Percentiles rank a stretch among this genome's conserved stretches.
Conservation (phyloP, 139 green algal species). For the Picochlorum sp. region DNA sequence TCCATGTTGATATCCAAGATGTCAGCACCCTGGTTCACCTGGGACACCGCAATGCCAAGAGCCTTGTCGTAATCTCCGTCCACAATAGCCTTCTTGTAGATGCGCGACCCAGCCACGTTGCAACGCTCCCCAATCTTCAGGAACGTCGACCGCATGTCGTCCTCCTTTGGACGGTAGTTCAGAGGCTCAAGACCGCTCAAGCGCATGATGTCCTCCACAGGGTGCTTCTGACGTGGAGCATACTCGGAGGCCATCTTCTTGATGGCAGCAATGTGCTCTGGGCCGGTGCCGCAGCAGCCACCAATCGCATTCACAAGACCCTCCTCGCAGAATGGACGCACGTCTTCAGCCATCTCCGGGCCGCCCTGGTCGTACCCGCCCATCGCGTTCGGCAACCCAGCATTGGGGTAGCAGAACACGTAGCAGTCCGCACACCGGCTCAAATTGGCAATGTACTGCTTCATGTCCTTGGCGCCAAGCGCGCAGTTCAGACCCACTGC, state of each 20-base stretch:
- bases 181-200: constrained; percentile 90
- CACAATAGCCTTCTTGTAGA: too few species aligned
- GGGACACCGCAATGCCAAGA: too few species aligned
- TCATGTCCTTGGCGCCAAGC: constrained; percentile 91
- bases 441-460: constrained; percentile 89
- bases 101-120: too few species aligned
- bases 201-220: constrained; percentile 69
- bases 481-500: constrained; percentile 96
- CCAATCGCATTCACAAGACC: constrained; percentile 88
- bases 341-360: constrained; percentile 87
- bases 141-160: constrained; percentile 81
- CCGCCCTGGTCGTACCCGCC: constrained; percentile 96
- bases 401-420: constrained; percentile 97
- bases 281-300: constrained; percentile 87
- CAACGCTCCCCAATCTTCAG: too few species aligned
- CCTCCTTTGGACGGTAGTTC: constrained; percentile 73
- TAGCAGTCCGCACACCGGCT: constrained; percentile 79
- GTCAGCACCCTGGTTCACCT: too few species aligned
- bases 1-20: too few species aligned
- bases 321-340: constrained; percentile 83
- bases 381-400: constrained; percentile 96
- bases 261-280: constrained; percentile 86
- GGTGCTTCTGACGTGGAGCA: constrained; percentile 47
- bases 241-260: constrained; percentile 48
- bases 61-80: too few species aligned